Base-by-base conservation (phyloP, 108 stramenopile genomes). In the Pseudonitzschia pungens region DNA sequence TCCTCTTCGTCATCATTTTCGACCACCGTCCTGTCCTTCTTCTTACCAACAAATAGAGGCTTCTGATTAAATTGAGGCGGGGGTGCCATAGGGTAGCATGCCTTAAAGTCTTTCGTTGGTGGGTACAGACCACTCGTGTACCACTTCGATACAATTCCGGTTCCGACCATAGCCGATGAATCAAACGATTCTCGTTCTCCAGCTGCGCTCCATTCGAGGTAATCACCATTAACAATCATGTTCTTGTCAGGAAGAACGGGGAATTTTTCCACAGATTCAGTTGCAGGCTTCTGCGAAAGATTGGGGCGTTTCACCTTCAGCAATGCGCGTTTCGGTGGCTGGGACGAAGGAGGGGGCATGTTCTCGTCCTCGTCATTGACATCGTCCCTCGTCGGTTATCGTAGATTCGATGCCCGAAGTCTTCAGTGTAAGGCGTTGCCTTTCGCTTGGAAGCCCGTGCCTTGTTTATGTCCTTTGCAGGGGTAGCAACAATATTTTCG, bases 391-490 rank as follows among this genome's bases (percentile, higher is more conserved):
- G 24, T 45, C 43, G 28, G 24, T n/a, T 5, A 26, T 28, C 0
- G 24, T 15, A 41, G n/a, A 26, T 67, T 8, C 42, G 45, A 43
- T 26, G 26, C 22, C 16, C 18, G 51, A 6, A 33, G 9, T 20
- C 36, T 44, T 65, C 8, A 10, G 28, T 31, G 69, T 54, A 41
- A 27, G 66, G 66, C 6, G 66, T 67, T 21, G 66, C 66, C 27
- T 70, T 57, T 22, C 69, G 53, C 31, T 70, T 70, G 10, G 48
- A 51, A 6, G 1, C 6, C 43, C 41, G n/a, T 29, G 0, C 0
- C 0, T 31, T 21, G 16, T 24, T 27, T 7, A 29, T 20, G 31
- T 57, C 32, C 33, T 55, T 62, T 33, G 60, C 36, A 4, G 60
- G 36, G 9, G 60, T 62, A 31, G 60, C 36, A 40, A 62, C 60